These are phyloP conservation scores for Pharus latifolius DNA, from an alignment of 176 grass and related monocot genomes.

Conservation along the genomic window DNA sequence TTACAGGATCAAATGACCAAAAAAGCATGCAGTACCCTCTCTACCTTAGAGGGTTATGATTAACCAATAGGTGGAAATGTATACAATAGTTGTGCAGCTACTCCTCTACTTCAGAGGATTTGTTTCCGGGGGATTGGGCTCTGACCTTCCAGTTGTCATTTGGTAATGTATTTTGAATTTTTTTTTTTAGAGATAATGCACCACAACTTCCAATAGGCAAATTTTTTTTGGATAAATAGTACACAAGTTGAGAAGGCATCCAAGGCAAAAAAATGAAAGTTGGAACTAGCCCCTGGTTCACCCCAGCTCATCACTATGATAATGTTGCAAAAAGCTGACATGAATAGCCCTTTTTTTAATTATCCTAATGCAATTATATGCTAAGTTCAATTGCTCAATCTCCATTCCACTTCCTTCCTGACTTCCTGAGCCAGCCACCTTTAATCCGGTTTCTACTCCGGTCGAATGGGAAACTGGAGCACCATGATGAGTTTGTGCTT, in stretches of 20 bases:
- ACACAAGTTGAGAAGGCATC: not conserved
- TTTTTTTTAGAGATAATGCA: no score
- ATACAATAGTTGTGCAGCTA: no score
- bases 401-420: not conserved
- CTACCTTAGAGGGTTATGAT: no score
- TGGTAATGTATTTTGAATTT: no score
- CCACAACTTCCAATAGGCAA: not conserved
- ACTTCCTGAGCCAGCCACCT: not conserved
- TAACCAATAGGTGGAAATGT: no score
- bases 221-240: not conserved
- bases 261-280: not conserved
- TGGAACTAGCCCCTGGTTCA: not conserved
- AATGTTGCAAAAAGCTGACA: not conserved
- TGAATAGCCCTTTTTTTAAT: not conserved
- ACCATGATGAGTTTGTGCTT: slow-evolving; percentile 13
- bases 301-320: not conserved
- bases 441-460: not conserved
- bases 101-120: no score
- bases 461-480: not conserved
- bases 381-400: not conserved
- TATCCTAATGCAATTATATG: slow-evolving; percentile 2
- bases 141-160: no score
- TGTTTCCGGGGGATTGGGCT: no score
- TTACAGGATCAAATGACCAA: no score
- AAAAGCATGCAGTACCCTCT: no score